Evolutionary conservation across 2,329 filamentous ascomycete species (phyloP), one percentile per base, ranked within the genome.

Genomic region (Fonsecaea multimorphosa): DNA sequence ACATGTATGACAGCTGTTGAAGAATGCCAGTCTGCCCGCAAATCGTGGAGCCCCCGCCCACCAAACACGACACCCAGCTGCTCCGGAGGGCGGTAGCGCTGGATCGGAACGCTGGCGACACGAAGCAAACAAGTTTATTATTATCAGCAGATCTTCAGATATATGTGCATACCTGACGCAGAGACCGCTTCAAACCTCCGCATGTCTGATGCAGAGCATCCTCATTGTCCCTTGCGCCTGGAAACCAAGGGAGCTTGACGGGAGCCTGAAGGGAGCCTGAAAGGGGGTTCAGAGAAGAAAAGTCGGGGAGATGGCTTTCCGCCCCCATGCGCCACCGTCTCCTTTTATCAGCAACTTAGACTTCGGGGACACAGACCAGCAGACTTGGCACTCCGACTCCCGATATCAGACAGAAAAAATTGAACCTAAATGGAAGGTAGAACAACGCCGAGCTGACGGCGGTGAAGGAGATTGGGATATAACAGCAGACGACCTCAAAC

Each of bases 1-100:
- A 68, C 62, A 68, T 32, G 62, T 63, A 58, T 63, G 62, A 63
- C 54, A 57, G 46, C 44, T 62, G 61, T 51, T 54, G 65, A 67
- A 63, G 61, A 61, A 58, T 58, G 53, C 38, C 55, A 63, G 32
- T 36, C 56, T 60, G 49, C 22, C 57, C 57, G 63, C 51, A 64
- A 55, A 60, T 61, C 40, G 14, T 49, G 58, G 60, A 59, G 51
- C 32, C 32, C 59, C 49, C 29, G 11, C 29, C 19, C 44, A 22
- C 8, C 38, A 49, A 19, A 49, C 24, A 34, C 4, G 22, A 29
- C 24, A 9, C 29, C 31, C 24, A 34, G 29, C 19, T 60, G 12
- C 19, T 29, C 46, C 38, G n/a, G 40, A n/a, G 2, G 51, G 19
- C 38, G n/a, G 40, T n/a, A n/a, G 51, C 51, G 31, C 27, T 54